A percentile compares a stretch with the other conserved stretches of the same genome.
phyloP scores from a whole-genome alignment of 345 rosid species.

The Syzygium grande region DNA sequence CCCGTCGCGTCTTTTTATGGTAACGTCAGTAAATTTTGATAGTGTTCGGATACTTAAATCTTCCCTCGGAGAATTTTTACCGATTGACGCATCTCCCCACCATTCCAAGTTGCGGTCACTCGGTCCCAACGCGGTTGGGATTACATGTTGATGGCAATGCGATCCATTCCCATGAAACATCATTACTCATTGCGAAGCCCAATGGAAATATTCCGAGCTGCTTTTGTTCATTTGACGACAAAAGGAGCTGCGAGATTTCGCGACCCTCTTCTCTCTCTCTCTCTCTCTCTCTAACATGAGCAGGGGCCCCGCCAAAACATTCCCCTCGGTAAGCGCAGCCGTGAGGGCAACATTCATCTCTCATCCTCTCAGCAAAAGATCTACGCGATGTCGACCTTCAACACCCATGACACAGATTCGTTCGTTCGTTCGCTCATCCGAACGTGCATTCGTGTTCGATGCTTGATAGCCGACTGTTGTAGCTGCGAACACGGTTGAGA shows the following conservation, averaged over 20 bases:
- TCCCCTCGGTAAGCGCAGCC: conserved; percentile 7
- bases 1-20: not conserved
- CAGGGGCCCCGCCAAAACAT: conserved; percentile 10
- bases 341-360: not conserved
- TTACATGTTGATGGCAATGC: not conserved
- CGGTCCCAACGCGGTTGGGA: not conserved
- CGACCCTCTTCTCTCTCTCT: not conserved
- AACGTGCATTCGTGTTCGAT: not conserved
- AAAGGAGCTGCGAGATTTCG: not conserved
- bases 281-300: not conserved
- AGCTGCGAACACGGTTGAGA: not conserved
- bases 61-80: not conserved
- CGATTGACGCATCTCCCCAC: not conserved
- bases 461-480: not conserved
- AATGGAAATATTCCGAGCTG: not conserved
- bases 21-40: not conserved
- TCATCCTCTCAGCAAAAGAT: not conserved
- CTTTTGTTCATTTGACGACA: not conserved
- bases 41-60: not conserved
- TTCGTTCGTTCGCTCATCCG: not conserved
- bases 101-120: not conserved
- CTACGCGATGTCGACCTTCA: not conserved
- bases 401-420: not conserved
- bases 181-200: not conserved
- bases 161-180: not conserved